Percentiles rank a stretch among this genome's conserved stretches.
Evolutionary conservation across 2,329 filamentous ascomycete species (phyloP).

Genomic region (Fusarium heterosporum): DNA sequence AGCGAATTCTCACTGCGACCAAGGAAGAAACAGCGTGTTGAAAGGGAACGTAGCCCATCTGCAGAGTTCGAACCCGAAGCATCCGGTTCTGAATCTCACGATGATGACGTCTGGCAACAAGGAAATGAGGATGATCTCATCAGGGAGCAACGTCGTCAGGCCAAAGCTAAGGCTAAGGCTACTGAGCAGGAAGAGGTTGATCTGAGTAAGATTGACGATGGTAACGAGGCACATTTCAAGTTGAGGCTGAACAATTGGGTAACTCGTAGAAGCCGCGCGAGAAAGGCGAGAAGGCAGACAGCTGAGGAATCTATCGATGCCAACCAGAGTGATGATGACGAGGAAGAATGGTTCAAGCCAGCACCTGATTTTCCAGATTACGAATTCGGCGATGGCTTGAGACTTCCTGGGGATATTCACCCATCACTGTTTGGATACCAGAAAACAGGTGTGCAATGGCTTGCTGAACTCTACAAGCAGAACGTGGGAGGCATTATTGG

Average conservation of each 20-base stretch:
- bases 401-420: constrained; percentile 90
- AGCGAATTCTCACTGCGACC: constrained; percentile 69
- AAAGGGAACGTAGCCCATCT: constrained; percentile 54
- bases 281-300: constrained; percentile 55
- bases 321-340: constrained; percentile 58
- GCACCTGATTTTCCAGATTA: constrained; percentile 86
- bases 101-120: constrained; percentile 54
- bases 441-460: constrained; percentile 96
- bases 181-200: constrained; percentile 59
- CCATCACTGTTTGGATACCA: constrained; percentile 96
- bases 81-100: constrained; percentile 51
- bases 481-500: constrained; percentile 94
- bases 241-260: constrained; percentile 81
- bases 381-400: constrained; percentile 78
- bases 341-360: constrained; percentile 82
- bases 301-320: constrained; percentile 50
- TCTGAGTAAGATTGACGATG: constrained; percentile 80
- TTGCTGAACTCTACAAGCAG: constrained; percentile 91
- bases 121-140: constrained; percentile 55
- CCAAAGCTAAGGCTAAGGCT: constrained; percentile 53
- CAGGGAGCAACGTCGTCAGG: constrained; percentile 57
- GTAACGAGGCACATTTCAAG: constrained; percentile 85
- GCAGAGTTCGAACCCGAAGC: constrained; percentile 60
- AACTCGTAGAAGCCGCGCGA: constrained; percentile 58
- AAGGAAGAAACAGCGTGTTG: constrained; percentile 65